These are phyloP conservation scores for Alnus rubra DNA, from an alignment of 306 rosid species.

Conservation along the genomic window DNA sequence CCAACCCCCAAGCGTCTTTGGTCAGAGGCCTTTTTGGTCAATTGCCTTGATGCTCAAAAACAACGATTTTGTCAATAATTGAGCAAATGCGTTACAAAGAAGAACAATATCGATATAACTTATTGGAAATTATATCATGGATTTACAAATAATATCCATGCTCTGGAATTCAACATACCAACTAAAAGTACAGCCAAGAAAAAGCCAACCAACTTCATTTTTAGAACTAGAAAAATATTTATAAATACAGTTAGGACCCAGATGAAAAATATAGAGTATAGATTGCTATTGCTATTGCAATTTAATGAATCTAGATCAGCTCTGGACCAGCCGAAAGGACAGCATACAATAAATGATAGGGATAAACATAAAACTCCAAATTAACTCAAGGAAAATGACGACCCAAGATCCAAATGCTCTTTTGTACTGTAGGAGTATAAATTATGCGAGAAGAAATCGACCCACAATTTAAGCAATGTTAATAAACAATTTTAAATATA, in stretches of 20 bases:
- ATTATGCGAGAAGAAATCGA: not conserved
- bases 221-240: not conserved
- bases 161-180: not conserved
- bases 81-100: not conserved
- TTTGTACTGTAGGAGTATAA: not conserved
- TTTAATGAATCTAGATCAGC: not conserved
- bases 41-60: conserved; percentile 12
- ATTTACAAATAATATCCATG: not conserved
- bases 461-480: not conserved
- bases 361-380: not conserved
- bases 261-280: not conserved
- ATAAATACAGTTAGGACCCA: not conserved
- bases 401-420: not conserved
- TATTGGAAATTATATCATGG: not conserved
- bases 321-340: not conserved
- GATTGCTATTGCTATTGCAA: not conserved
- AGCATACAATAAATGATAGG: not conserved
- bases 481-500: not conserved
- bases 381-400: not conserved
- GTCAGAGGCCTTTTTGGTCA: conserved; percentile 27
- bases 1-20: conserved; percentile 46
- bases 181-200: not conserved
- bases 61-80: not conserved
- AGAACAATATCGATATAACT: not conserved
- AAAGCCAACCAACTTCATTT: not conserved